Conservation (phyloP, 495 filamentous ascomycete genomes). For the Tuber indicum region DNA sequence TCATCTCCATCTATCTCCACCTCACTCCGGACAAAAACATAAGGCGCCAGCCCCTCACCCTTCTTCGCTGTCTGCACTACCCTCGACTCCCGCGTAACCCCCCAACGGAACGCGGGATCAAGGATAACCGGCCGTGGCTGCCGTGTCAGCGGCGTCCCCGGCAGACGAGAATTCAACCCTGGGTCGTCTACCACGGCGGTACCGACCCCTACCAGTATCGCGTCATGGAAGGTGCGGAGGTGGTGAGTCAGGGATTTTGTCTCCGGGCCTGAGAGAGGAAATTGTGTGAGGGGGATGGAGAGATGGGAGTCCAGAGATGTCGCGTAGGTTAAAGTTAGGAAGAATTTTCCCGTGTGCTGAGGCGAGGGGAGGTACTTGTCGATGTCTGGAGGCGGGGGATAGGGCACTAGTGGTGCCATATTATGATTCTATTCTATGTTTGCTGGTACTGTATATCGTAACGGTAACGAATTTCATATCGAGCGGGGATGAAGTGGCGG, state of each 20-base stretch:
- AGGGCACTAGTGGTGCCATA: neutral
- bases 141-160: conserved; percentile 49
- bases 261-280: conserved; percentile 67
- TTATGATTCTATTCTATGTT: neutral
- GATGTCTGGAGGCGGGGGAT: neutral
- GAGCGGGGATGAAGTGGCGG: neutral
- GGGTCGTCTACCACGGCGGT: conserved; percentile 83
- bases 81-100: conserved; percentile 52
- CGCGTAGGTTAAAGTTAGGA: conserved; percentile 77
- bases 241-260: conserved; percentile 90
- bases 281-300: conserved; percentile 68
- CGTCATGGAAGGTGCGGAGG: conserved; percentile 71
- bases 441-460: neutral
- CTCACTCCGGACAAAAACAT: conserved; percentile 52
- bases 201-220: conserved; percentile 75
- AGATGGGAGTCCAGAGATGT: conserved; percentile 79
- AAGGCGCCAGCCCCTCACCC: conserved; percentile 65
- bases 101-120: conserved; percentile 67
- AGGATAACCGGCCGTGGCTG: conserved; percentile 76
- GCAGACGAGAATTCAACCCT: conserved; percentile 68
- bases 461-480: neutral
- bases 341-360: conserved; percentile 21
- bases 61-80: conserved; percentile 58
- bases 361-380: conserved; percentile 23
- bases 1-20: conserved; percentile 33